Evolutionary conservation across 192 early-diverging fungal genomes (phyloP), one percentile per base, ranked within the genome.

Genomic region (Entophlyctis luteolus): DNA sequence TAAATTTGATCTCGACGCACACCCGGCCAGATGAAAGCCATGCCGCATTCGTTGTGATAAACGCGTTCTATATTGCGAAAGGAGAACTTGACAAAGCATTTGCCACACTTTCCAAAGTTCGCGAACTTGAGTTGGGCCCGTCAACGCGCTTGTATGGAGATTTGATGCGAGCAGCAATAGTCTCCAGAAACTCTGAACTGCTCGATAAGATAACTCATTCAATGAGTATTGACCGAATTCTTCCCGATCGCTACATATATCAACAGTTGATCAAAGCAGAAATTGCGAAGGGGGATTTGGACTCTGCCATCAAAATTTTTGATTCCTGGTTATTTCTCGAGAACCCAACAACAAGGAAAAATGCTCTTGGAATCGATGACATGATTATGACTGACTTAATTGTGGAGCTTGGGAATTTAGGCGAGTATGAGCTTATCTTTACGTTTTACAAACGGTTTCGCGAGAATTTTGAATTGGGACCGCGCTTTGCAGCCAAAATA

Each of bases 211-310:
- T 60, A 10, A 46, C 58, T 16, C 23, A 45, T 5, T n/a, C 34
- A 8, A 45, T 45, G 35, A 25, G 25, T 31, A 45, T 16, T 25
- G 58, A 60, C 35, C 22, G 35, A 20, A 60, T 60, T 45, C 6
- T 22, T 23, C 58, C 39, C 6, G 39, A 60, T 28, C 18, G 29
- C 25, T 45, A 60, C 25, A 10, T 60, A 18, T 60, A 60, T 28
- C 58, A 60, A 23, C 37, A 60, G 32, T 45, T 60, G 18, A 60
- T 60, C 3, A 60, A 60, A 25, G 58, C 58, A 28, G 58, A 60
- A 46, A 6, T 60, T 14, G 16, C 39, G 29, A 16, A 23, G 6
- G 58, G 58, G 29, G 47, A 60, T 14, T 22, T 60, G 6, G 38
- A 45, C 39, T 23, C 39, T 36, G 58, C 31, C 25, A 16, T 56